Evolutionary conservation across 2,329 filamentous ascomycete genomes (phyloP).

Genomic region (Penicillium sp.): DNA sequence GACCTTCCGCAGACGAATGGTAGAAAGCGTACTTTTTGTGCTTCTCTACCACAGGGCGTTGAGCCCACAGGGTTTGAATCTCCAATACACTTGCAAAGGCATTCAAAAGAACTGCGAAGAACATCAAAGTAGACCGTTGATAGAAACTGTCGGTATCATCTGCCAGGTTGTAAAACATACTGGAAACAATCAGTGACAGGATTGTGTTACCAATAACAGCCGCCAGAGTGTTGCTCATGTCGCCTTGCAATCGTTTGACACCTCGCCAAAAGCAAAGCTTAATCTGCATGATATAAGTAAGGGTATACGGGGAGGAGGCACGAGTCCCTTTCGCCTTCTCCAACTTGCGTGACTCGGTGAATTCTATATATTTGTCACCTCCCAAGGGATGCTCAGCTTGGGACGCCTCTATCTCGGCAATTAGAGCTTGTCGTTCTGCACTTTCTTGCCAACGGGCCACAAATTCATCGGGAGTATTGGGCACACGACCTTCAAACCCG

Average conservation of each 20-base stretch:
- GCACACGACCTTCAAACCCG: constrained; percentile 61
- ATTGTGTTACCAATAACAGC: constrained; percentile 64
- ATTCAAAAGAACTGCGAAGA: constrained; percentile 85
- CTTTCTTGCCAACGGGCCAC: constrained; percentile 55
- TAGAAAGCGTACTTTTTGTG: constrained; percentile 85
- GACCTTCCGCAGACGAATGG: constrained; percentile 83
- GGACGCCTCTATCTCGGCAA: constrained; percentile 43
- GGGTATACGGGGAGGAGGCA: constrained; percentile 72
- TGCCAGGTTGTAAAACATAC: constrained; percentile 74
- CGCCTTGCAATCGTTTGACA: constrained; percentile 70
- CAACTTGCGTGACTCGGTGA: constrained; percentile 39
- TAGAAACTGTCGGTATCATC: constrained; percentile 69
- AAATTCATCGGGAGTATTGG: constrained; percentile 68
- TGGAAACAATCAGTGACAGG: constrained; percentile 74
- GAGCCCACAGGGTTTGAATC: constrained; percentile 80
- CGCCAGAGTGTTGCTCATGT: constrained; percentile 69
- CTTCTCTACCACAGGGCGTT: constrained; percentile 90
- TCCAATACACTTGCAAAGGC: constrained; percentile 78
- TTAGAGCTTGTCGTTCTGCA: constrained; percentile 41
- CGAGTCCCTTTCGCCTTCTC: constrained; percentile 50
- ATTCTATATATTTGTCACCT: constrained; percentile 38
- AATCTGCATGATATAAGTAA: constrained; percentile 73
- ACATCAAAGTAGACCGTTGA: constrained; percentile 72
- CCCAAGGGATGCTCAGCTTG: constrained; percentile 39
- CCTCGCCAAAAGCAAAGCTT: constrained; percentile 76